A percentile compares a stretch with the other conserved stretches of the same genome.
Evolutionary conservation across 371 early-diverging fungal genomes (phyloP).

Genomic region (Mucor circinelloides): DNA sequence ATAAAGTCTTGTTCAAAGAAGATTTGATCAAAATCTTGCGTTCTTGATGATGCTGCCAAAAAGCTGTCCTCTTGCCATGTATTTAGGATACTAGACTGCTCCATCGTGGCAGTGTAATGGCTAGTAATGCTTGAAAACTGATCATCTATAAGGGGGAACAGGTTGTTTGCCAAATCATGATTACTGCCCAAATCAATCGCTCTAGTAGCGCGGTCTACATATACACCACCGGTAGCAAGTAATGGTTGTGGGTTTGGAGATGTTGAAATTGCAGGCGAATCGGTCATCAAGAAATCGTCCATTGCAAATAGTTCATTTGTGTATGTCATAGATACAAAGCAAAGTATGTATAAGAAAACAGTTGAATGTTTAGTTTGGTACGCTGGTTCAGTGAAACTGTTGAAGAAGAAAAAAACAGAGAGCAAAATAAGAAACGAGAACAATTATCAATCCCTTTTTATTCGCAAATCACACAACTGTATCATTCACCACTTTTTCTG

Average conservation of each 20-base stretch:
- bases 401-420: neutral
- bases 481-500: neutral
- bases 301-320: neutral
- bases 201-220: neutral
- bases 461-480: neutral
- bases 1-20: neutral
- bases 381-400: neutral
- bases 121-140: neutral
- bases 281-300: neutral
- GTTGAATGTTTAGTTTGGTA: neutral
- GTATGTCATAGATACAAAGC: neutral
- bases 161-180: neutral
- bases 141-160: neutral
- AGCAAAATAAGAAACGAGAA: neutral
- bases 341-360: neutral
- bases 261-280: neutral
- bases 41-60: neutral
- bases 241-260: neutral
- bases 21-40: neutral
- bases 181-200: neutral
- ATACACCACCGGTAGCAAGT: neutral
- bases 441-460: neutral
- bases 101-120: neutral
- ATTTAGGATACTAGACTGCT: neutral
- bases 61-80: neutral